A percentile compares a stretch with the other conserved stretches of the same genome.
phyloP scores from a whole-genome alignment of 352 stramenopile species.

The Phytophthora tubulina region DNA sequence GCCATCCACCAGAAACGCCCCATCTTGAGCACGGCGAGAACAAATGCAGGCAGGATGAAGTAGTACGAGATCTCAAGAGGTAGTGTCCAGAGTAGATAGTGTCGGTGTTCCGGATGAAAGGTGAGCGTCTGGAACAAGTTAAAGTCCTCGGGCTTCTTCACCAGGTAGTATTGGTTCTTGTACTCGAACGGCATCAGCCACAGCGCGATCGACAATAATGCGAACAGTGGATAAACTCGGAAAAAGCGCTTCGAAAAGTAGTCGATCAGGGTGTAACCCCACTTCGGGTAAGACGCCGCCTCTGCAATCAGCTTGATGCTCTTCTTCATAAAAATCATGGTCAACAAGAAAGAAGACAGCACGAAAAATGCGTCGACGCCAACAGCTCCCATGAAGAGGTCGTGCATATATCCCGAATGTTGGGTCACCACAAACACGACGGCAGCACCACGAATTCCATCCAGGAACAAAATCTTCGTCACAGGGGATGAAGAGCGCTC shows the following conservation, averaged over 20 bases:
- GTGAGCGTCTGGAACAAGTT: neutral
- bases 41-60: too few relatives aligned
- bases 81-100: too few relatives aligned
- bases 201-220: conserved; percentile 1
- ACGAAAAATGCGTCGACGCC: conserved; percentile 30
- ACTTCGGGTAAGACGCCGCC: conserved; percentile 12
- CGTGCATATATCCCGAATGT: conserved; percentile 7
- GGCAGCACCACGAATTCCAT: neutral
- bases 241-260: conserved; percentile 31
- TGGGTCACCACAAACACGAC: conserved; percentile 12
- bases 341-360: conserved; percentile 28
- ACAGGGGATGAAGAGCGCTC: neutral
- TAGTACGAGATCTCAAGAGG: too few relatives aligned
- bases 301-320: conserved; percentile 21
- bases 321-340: conserved; percentile 34
- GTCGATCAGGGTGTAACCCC: conserved; percentile 14
- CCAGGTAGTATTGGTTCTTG: conserved; percentile 14
- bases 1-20: conserved; percentile 32
- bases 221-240: conserved; percentile 25
- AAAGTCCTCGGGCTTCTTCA: conserved; percentile 5
- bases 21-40: conserved; percentile 23
- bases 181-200: conserved; percentile 20
- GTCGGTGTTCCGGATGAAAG: too few relatives aligned
- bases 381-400: conserved; percentile 7
- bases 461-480: neutral